phyloP scores from a whole-genome alignment of 768 basidiomycete genomes.

The Lentinula raphanica region DNA sequence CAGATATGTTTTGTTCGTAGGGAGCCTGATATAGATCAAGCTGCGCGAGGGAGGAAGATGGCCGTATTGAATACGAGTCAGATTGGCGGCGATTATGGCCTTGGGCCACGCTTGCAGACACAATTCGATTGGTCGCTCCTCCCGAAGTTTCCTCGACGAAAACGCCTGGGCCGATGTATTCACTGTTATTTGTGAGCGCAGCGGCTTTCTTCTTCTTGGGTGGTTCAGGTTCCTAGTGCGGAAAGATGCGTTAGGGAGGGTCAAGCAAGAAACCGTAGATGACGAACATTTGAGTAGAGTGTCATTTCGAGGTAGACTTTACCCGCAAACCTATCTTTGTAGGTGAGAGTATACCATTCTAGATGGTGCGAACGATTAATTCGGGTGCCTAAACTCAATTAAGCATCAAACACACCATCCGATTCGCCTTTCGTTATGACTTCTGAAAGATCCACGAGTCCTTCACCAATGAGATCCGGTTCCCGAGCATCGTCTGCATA shows the following conservation, averaged over 20 bases:
- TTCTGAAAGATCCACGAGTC: conserved; percentile 80
- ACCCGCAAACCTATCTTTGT: conserved; percentile 91
- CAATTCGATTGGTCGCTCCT: conserved; percentile 25
- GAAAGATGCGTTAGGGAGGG: conserved; percentile 8
- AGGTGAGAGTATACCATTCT: conserved; percentile 93
- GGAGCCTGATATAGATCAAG: conserved; percentile 70
- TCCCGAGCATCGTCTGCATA: conserved; percentile 95
- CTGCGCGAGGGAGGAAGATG: conserved; percentile 56
- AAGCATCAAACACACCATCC: conserved; percentile 61
- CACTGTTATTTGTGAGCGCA: conserved; percentile 43
- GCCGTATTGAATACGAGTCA: conserved; percentile 54
- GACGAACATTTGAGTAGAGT: conserved; percentile 88
- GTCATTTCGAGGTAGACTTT: conserved; percentile 96
- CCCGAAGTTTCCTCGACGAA: conserved; percentile 42
- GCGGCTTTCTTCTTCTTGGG: conserved; percentile 62
- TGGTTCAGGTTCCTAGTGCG: conserved; percentile 58
- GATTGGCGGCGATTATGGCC: conserved; percentile 36
- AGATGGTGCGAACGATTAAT: not conserved
- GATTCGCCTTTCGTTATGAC: conserved; percentile 94
- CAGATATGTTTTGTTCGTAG: conserved; percentile 52
- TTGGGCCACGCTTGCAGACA: conserved; percentile 27
- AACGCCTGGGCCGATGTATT: conserved; percentile 72
- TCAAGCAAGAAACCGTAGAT: not conserved
- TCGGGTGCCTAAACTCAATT: not conserved
- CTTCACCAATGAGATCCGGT: conserved; percentile 93